These are phyloP conservation scores for Colletotrichum brevisporum DNA, from an alignment of 2,329 filamentous ascomycete genomes.

Conservation along the genomic window DNA sequence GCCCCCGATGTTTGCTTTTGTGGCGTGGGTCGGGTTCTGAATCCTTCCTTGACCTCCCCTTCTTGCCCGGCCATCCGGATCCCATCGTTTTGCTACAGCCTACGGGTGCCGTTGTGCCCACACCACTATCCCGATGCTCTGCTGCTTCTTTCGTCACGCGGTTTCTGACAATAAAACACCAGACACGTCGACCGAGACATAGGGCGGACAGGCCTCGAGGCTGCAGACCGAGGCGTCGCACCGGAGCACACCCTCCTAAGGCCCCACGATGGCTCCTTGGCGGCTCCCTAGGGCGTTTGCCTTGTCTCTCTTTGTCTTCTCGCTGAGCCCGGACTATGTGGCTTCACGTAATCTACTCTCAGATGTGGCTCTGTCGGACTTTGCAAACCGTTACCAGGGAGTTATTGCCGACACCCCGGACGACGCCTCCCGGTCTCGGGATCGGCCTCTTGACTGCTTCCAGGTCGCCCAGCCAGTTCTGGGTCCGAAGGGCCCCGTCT, in stretches of 20 bases:
- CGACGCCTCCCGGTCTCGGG: conserved; percentile 2
- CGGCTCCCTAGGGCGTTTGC: conserved; percentile 26
- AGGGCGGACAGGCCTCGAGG: conserved; percentile 31
- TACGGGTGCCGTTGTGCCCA: conserved; percentile 12
- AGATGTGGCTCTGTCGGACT: conserved; percentile 19
- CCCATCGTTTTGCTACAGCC: conserved; percentile 22
- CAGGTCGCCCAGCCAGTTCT: conserved; percentile 78
- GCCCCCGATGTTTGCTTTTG: conserved; percentile 17
- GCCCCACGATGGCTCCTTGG: conserved; percentile 22
- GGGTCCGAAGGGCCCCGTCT: conserved; percentile 57
- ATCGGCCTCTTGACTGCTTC: conserved; percentile 69
- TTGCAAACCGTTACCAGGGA: conserved; percentile 28
- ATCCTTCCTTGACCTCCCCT: conserved; percentile 5
- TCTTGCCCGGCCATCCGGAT: conserved; percentile 26
- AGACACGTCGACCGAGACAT: conserved; percentile 18
- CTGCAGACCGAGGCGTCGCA: conserved; percentile 25
- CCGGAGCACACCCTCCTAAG: not conserved
- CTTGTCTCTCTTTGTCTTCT: conserved; percentile 31
- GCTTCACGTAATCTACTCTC: conserved; percentile 21
- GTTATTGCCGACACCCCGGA: conserved; percentile 32
- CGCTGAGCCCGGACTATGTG: conserved; percentile 30
- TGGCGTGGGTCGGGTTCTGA: conserved; percentile 23
- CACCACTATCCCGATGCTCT: conserved; percentile 4
- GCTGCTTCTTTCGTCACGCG: conserved; percentile 22
- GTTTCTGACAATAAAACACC: conserved; percentile 31